Percentiles rank a stretch among this genome's conserved stretches.
Evolutionary conservation across 441 rosid genomes (phyloP).

Genomic region (Euphorbia neoarborescens): DNA sequence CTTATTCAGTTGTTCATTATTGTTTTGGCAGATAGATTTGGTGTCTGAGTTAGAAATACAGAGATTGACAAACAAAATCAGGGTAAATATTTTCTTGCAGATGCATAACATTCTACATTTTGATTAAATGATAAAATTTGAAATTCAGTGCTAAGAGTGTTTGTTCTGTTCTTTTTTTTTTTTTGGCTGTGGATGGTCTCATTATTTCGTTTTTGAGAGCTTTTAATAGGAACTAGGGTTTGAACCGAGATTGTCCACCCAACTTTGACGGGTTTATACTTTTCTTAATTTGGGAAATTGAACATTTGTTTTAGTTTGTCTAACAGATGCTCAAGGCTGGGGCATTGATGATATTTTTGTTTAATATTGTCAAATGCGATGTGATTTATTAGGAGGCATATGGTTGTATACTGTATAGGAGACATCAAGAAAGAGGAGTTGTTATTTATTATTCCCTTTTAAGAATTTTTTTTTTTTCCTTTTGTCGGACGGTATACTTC

Average conservation of each 20-base stretch:
- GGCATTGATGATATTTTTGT: not conserved
- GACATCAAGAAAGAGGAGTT: not conserved
- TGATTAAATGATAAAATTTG: not conserved
- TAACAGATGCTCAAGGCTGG: not conserved
- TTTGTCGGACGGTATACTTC: not conserved
- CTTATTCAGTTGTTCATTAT: slow-evolving; percentile 5
- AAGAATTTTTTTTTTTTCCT: not conserved
- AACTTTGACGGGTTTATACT: not conserved
- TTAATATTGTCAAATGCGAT: not conserved
- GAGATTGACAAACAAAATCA: slow-evolving; percentile 43
- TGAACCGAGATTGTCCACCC: no score
- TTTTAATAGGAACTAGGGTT: no score
- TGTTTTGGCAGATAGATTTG: slow-evolving; percentile 54
- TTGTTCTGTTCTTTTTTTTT: not conserved
- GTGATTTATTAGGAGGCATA: not conserved
- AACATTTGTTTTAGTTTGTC: not conserved
- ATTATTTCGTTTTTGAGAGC: no score
- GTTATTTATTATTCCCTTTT: not conserved
- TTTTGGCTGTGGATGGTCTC: not conserved
- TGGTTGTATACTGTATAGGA: not conserved
- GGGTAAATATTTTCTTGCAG: slow-evolving; percentile 29
- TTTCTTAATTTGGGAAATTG: not conserved
- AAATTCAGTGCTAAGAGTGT: not conserved
- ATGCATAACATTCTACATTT: not conserved
- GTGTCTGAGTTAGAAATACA: slow-evolving; percentile 44